phyloP scores from a whole-genome alignment of 345 rosid genomes.

The Hirschfeldia incana region DNA sequence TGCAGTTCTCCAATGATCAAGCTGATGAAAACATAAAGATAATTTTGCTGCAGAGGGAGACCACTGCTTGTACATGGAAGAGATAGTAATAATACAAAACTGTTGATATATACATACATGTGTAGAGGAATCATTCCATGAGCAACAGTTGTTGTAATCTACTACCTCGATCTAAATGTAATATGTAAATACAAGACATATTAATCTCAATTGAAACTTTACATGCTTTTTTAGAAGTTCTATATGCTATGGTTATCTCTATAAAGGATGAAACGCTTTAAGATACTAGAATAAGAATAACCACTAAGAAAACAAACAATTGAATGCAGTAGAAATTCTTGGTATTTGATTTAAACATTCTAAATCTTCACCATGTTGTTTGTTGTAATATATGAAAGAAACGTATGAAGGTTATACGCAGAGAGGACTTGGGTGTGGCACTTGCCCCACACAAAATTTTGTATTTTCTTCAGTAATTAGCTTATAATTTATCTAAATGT shows the following conservation, averaged over 20 bases:
- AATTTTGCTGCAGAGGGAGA: slow-evolving; percentile 13
- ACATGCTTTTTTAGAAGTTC: neutral
- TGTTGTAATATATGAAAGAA: neutral
- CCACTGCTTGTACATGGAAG: slow-evolving; percentile 7
- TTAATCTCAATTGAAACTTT: neutral
- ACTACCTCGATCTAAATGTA: neutral
- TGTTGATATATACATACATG: slow-evolving; percentile 12
- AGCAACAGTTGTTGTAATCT: neutral
- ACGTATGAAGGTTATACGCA: neutral
- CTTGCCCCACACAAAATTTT: too few relatives aligned
- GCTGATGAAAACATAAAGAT: slow-evolving; percentile 18
- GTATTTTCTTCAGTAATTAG: too few relatives aligned
- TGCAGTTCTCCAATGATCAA: slow-evolving; percentile 24
- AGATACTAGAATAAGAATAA: neutral
- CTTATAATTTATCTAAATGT: too few relatives aligned
- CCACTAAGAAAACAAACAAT: neutral
- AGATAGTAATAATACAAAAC: slow-evolving; percentile 15
- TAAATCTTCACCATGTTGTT: slow-evolving; percentile 2
- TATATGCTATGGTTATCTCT: neutral
- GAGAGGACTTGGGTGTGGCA: too few relatives aligned
- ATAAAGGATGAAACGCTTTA: neutral
- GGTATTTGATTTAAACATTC: neutral
- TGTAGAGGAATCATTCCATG: slow-evolving; percentile 6
- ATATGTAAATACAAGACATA: slow-evolving; percentile 1
- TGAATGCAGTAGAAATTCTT: neutral